Percentiles rank a stretch among this genome's conserved stretches.
Evolutionary conservation across 495 filamentous ascomycete genomes (phyloP).

Genomic region (Hypoxylon fuscum): DNA sequence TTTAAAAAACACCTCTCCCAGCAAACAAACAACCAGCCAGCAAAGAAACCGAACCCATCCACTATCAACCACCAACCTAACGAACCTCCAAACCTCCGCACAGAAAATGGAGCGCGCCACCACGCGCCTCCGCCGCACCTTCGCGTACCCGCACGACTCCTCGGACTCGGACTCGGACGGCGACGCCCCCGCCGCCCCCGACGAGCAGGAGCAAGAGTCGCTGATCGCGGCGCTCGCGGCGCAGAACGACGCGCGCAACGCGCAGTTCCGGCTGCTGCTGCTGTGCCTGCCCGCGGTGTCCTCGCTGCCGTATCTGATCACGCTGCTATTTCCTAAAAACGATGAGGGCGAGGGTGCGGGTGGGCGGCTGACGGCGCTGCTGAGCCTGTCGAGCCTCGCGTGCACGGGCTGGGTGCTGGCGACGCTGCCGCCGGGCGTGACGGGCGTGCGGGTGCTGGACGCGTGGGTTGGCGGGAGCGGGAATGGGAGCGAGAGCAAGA

Average conservation of each 20-base stretch:
- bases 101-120: constrained; percentile 32
- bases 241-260: constrained; percentile 68
- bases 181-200: constrained; percentile 41
- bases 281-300: constrained; percentile 64
- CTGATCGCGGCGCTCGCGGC: constrained; percentile 66
- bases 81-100: too few relatives aligned
- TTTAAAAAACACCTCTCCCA: too few relatives aligned
- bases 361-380: constrained; percentile 44
- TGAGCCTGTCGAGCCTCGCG: constrained; percentile 67
- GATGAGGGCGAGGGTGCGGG: background rate
- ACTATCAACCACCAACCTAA: constrained; percentile 3
- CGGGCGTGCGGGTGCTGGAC: constrained; percentile 52
- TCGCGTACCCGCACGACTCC: constrained; percentile 68
- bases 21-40: too few relatives aligned
- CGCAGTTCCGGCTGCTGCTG: constrained; percentile 65
- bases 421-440: constrained; percentile 49
- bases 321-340: constrained; percentile 59
- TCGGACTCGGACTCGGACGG: too few relatives aligned
- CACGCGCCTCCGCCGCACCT: constrained; percentile 67
- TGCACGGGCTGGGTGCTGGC: constrained; percentile 64
- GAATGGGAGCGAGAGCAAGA: background rate
- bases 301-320: constrained; percentile 60
- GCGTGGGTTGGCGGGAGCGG: constrained; percentile 11
- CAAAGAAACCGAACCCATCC: too few relatives aligned
- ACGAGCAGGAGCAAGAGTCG: constrained; percentile 71